Evolutionary conservation across 2,329 filamentous ascomycete species (phyloP).

Genomic region (Arthrobotrys musiformis): DNA sequence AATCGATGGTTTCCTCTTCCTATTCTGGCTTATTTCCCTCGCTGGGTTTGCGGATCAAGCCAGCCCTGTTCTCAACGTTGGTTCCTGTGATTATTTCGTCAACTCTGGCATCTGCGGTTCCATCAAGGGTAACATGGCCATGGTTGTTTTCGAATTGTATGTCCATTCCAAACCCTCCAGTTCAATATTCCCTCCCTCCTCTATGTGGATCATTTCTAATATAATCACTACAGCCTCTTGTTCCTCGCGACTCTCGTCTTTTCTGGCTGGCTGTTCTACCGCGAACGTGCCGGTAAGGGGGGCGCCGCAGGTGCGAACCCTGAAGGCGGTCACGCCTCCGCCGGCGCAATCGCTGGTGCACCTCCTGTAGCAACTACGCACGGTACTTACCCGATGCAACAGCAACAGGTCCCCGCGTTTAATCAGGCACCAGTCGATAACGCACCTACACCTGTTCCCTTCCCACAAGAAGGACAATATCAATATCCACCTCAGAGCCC

Average conservation of each 20-base stretch:
- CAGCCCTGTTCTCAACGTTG: conserved; percentile 1
- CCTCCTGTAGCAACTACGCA: conserved; percentile 22
- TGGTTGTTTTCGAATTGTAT: conserved; percentile 54
- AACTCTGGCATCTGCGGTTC: conserved; percentile 11
- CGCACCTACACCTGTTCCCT: conserved; percentile 25
- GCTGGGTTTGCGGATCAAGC: conserved; percentile 54
- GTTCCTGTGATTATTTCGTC: conserved; percentile 13
- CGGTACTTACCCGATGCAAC: conserved; percentile 55
- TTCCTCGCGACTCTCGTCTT: conserved; percentile 58
- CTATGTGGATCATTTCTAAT: conserved; percentile 8
- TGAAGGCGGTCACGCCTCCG: conserved; percentile 47
- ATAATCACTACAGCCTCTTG: conserved; percentile 52
- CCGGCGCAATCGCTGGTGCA: conserved; percentile 48
- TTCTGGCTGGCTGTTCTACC: conserved; percentile 52
- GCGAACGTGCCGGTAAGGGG: conserved; percentile 40
- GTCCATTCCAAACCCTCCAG: neutral
- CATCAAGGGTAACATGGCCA: conserved; percentile 43
- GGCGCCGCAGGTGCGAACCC: conserved; percentile 45
- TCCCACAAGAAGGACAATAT: conserved; percentile 37
- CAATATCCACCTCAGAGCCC: conserved; percentile 39
- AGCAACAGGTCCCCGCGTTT: conserved; percentile 21
- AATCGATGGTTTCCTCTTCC: conserved; percentile 62
- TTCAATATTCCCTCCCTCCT: neutral
- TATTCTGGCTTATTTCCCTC: conserved; percentile 58
- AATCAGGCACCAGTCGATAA: neutral